These are phyloP conservation scores for Durusdinium trenchii DNA, from an alignment of 73 alveolate species.

Conservation along the genomic window DNA sequence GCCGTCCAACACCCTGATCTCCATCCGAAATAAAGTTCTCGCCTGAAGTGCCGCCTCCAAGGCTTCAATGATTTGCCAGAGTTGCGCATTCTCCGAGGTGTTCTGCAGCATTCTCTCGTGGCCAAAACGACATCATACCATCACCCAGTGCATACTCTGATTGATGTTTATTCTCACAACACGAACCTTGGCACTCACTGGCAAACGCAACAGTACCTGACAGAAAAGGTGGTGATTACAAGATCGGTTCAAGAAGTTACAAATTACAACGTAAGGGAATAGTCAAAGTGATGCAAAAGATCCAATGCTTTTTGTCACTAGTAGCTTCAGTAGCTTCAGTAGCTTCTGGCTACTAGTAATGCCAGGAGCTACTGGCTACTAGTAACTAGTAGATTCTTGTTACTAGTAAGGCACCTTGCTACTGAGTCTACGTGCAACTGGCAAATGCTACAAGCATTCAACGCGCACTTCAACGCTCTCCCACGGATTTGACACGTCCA, in stretches of 20 bases:
- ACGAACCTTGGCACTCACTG: conserved; percentile 75
- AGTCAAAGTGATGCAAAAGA: no score
- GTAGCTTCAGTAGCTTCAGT: no score
- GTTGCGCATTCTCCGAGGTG: conserved; percentile 79
- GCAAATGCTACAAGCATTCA: not conserved
- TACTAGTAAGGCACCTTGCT: no score
- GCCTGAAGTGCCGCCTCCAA: conserved; percentile 84
- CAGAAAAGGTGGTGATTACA: not conserved
- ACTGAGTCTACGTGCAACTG: no score
- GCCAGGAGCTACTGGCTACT: no score
- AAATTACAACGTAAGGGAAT: not conserved
- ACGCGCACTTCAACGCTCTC: conserved; percentile 57
- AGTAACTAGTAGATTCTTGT: no score
- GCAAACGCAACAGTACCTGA: conserved; percentile 86
- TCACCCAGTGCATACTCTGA: not conserved
- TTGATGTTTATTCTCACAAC: not conserved
- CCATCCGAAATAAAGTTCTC: no score
- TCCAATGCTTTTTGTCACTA: no score
- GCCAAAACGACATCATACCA: not conserved
- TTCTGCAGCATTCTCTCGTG: not conserved
- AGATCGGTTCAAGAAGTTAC: not conserved
- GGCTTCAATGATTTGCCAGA: conserved; percentile 55
- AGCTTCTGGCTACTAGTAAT: no score
- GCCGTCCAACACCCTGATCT: no score
- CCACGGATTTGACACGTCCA: conserved; percentile 13